A percentile compares a stretch with the other conserved stretches of the same genome.
phyloP scores from a whole-genome alignment of 345 rosid species.

The Bruguiera sexangula region DNA sequence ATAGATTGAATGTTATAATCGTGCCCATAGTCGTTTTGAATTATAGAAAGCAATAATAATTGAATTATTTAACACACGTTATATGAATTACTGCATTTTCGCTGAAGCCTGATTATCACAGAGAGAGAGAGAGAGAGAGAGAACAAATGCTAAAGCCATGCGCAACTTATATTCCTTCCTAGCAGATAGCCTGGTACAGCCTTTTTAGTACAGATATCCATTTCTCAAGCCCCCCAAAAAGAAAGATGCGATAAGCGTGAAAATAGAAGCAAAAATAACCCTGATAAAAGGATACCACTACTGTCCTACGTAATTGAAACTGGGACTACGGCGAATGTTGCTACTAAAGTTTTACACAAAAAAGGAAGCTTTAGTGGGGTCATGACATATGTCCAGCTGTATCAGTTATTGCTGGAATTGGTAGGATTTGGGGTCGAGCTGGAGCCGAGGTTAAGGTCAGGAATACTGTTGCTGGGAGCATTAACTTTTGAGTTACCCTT shows the following conservation, averaged over 20 bases:
- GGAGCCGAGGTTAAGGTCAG: constrained; percentile 49
- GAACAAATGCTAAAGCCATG: constrained; percentile 8
- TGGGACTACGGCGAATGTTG: constrained; percentile 24
- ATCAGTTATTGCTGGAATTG: constrained; percentile 33
- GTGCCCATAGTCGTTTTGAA: too few species aligned
- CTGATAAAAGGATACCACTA: constrained; percentile 36
- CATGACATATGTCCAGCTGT: constrained; percentile 22
- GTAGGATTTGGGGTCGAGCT: constrained; percentile 35
- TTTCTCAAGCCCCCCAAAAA: constrained; percentile 30
- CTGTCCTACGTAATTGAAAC: constrained; percentile 47
- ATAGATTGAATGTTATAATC: too few species aligned
- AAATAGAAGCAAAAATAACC: constrained; percentile 49
- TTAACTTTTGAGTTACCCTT: constrained; percentile 33
- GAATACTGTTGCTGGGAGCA: constrained; percentile 24
- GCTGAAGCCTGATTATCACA: neutral
- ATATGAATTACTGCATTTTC: too few species aligned
- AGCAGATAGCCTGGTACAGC: constrained; percentile 38
- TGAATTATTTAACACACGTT: too few species aligned
- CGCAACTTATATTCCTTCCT: constrained; percentile 31
- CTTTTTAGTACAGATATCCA: constrained; percentile 43
- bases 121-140: neutral
- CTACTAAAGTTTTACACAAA: constrained; percentile 39
- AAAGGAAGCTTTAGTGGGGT: constrained; percentile 31
- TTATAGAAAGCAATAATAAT: too few species aligned
- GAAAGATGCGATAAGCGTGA: constrained; percentile 39